Conservation (phyloP, 352 stramenopile species). For the Globisporangium nagaii region DNA sequence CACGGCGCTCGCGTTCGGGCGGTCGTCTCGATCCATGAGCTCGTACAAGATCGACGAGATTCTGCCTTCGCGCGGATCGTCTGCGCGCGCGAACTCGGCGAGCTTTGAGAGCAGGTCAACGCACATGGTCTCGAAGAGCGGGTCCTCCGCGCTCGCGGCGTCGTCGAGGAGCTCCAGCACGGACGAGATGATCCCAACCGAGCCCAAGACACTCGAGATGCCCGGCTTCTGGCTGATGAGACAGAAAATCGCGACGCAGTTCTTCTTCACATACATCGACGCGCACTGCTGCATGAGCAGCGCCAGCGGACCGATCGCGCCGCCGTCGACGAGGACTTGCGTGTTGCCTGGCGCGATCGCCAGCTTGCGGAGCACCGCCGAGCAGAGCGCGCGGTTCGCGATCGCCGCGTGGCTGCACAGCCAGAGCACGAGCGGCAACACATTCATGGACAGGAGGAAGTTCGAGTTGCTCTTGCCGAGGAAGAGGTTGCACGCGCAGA, state of each 20-base stretch:
- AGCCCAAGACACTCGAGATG: conserved; percentile 36
- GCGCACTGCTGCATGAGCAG: conserved; percentile 32
- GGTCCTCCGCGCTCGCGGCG: conserved; percentile 13
- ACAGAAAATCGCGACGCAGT: conserved; percentile 68
- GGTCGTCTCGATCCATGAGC: conserved; percentile 53
- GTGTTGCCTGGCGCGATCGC: conserved; percentile 64
- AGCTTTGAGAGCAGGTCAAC: conserved; percentile 58
- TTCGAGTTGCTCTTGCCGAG: conserved; percentile 60
- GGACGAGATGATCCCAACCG: conserved; percentile 48
- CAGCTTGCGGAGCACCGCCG: conserved; percentile 59
- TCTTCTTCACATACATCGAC: conserved; percentile 49
- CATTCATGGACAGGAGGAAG: conserved; percentile 32
- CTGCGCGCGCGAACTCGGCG: conserved; percentile 45
- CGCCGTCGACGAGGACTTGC: conserved; percentile 50
- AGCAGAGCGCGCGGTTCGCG: conserved; percentile 38
- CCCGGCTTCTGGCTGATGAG: conserved; percentile 42
- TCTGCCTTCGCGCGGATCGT: conserved; percentile 45
- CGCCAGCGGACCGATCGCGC: conserved; percentile 40
- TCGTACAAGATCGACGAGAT: conserved; percentile 54
- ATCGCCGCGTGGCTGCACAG: conserved; percentile 23
- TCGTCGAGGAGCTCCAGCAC: conserved; percentile 51
- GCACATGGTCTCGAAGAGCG: conserved; percentile 54
- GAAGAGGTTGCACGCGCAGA: conserved; percentile 65
- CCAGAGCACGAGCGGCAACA: conserved; percentile 54
- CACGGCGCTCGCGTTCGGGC: background rate